Base-by-base conservation (phyloP, 129 eudicot species). In the Solidago caesia region DNA sequence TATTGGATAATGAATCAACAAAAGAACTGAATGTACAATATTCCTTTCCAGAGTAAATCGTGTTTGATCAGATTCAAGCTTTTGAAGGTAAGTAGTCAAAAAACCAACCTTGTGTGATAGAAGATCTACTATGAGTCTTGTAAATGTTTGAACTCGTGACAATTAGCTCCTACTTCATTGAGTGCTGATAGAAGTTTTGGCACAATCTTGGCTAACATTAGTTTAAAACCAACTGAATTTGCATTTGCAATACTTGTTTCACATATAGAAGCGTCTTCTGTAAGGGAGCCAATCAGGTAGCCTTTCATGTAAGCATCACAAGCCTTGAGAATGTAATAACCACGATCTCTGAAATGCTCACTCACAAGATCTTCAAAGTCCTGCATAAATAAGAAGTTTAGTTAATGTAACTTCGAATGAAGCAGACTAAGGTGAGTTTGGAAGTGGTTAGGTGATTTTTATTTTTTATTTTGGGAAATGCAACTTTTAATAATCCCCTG, bases 231-330 rank as follows among this genome's bases (percentile, higher is more conserved):
- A 77, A 95, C 96, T 33, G 99, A 91, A 85, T 92, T 95, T 21
- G 96, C 96, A 81, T 87, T 75, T 3, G 84, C 78, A 62, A 78
- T 76, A 80, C 85, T 84, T 64, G 80, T 85, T 70, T 78, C 85
- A 53, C 86, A 80, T 16, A 84, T 7, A 4, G 92, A 85, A 44
- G 99, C 99, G 82, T 95, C 99, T 72, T 91, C 85, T 47, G 89
- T 44, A 11, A 95, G 95, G 10, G 99, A 75, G 12, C 95, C 99
- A 13, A 95, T 95, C 64, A 95, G 76, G 80, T 88, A 87, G 29
- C 99, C 97, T 67, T 91, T 89, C 97, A 85, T 91, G 70, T 95
- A 95, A 53, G 99, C 90, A 84, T 95, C 97, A 81, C 99, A 95
- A 21, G 99, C 99, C 85, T 86, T 91, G 52, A 95, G 95, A 29